These are phyloP conservation scores for Neurospora discreta DNA, from an alignment of 495 filamentous ascomycete genomes.

Conservation along the genomic window DNA sequence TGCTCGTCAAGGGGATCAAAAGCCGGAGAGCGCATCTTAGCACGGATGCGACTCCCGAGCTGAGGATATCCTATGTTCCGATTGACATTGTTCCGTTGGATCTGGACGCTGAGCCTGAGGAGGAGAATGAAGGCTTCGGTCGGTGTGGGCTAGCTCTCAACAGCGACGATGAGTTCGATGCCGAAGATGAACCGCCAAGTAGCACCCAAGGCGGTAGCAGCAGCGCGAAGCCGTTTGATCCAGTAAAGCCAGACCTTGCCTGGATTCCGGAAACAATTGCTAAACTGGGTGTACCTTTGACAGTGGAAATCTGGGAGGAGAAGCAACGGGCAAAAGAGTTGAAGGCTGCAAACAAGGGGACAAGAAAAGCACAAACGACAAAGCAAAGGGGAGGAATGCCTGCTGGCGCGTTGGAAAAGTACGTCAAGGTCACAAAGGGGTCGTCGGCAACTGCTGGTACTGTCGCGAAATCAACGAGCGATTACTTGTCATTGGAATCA, in stretches of 20 bases:
- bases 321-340: conserved; percentile 37
- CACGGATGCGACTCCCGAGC: conserved; percentile 63
- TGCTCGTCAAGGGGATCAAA: conserved; percentile 49
- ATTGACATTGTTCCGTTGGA: conserved; percentile 67
- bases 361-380: conserved; percentile 15
- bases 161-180: conserved; percentile 45
- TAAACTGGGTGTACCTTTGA: conserved; percentile 56
- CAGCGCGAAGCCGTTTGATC: conserved; percentile 46
- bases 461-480: not conserved
- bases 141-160: conserved; percentile 40
- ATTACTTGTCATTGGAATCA: not conserved
- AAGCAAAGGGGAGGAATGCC: conserved; percentile 17
- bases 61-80: conserved; percentile 69
- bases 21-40: conserved; percentile 55
- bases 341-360: conserved; percentile 13
- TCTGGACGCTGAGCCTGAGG: conserved; percentile 55
- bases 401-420: conserved; percentile 23
- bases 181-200: conserved; percentile 25
- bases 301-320: conserved; percentile 69
- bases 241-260: conserved; percentile 54
- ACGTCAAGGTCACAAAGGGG: conserved; percentile 27
- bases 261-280: conserved; percentile 72
- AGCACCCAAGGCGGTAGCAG: conserved; percentile 16
- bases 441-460: not conserved
- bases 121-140: conserved; percentile 33